Evolutionary conservation across 1,284 basidiomycete species (phyloP).

Genomic region (Ganoderma multipileum): DNA sequence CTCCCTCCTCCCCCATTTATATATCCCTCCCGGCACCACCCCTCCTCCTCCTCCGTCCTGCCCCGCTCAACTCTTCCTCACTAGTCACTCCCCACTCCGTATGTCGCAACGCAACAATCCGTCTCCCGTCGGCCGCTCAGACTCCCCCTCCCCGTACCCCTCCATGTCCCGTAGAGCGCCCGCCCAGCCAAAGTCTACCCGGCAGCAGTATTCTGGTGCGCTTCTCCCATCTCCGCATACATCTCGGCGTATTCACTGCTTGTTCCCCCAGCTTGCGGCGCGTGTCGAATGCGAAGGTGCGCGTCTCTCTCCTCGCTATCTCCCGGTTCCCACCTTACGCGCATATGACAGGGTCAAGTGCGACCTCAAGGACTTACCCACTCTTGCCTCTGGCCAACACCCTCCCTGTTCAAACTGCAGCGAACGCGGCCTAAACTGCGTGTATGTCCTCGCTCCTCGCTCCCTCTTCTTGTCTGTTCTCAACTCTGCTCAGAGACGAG

Average conservation of each 20-base stretch:
- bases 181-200: slow-evolving; percentile 35
- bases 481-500: slow-evolving; percentile 62
- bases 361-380: slow-evolving; percentile 77
- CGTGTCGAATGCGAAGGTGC: slow-evolving; percentile 86
- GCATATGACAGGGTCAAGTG: slow-evolving; percentile 68
- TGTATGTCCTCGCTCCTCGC: slow-evolving; percentile 54
- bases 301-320: slow-evolving; percentile 25
- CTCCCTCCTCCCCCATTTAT: slow-evolving; percentile 19
- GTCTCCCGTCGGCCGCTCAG: slow-evolving; percentile 31
- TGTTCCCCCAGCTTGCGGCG: slow-evolving; percentile 77
- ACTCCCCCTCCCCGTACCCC: slow-evolving; percentile 34
- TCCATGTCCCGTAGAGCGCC: slow-evolving; percentile 30
- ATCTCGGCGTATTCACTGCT: slow-evolving; percentile 16
- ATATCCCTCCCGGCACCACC: slow-evolving; percentile 19
- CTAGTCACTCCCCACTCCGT: background rate
- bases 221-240: slow-evolving; percentile 47
- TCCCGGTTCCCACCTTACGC: slow-evolving; percentile 15
- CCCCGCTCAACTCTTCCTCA: slow-evolving; percentile 5
- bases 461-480: slow-evolving; percentile 3
- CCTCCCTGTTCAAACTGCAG: slow-evolving; percentile 86
- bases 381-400: slow-evolving; percentile 53
- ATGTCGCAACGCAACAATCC: slow-evolving; percentile 56
- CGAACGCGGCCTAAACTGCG: slow-evolving; percentile 86
- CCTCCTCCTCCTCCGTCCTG: slow-evolving; percentile 18
- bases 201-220: slow-evolving; percentile 37